Evolutionary conservation across 2,329 filamentous ascomycete species (phyloP).

Genomic region (Xylariomycetidae sp.): DNA sequence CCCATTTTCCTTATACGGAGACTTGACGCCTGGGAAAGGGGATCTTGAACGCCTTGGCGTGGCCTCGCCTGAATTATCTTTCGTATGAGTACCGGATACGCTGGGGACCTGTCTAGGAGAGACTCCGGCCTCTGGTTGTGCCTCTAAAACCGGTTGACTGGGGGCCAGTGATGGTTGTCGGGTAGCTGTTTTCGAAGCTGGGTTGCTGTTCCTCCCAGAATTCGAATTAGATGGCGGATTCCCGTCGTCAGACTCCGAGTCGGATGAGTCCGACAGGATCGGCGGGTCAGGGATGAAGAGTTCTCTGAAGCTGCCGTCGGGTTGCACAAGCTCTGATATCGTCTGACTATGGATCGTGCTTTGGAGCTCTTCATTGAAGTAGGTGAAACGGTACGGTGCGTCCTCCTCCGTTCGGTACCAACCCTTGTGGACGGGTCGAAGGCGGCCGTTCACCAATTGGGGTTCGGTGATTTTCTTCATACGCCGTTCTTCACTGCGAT

Average conservation of each 20-base stretch:
- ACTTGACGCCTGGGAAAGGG: slow-evolving; percentile 16
- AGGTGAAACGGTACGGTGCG: slow-evolving; percentile 89
- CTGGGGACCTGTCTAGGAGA: slow-evolving; percentile 10
- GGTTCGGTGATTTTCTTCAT: slow-evolving; percentile 93
- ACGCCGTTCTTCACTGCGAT: slow-evolving; percentile 71
- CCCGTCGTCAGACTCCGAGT: slow-evolving; percentile 50
- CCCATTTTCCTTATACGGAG: slow-evolving; percentile 17
- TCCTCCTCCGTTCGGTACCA: slow-evolving; percentile 91
- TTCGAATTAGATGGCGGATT: slow-evolving; percentile 34
- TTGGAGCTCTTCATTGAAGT: slow-evolving; percentile 96
- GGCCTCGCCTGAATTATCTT: slow-evolving; percentile 14
- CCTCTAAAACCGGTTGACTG: slow-evolving; percentile 12
- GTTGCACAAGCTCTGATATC: slow-evolving; percentile 86
- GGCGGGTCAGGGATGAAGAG: slow-evolving; percentile 87
- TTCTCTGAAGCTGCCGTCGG: slow-evolving; percentile 75
- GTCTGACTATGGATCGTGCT: slow-evolving; percentile 95
- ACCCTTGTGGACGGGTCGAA: slow-evolving; percentile 70
- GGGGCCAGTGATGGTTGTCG: slow-evolving; percentile 39
- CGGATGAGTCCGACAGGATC: slow-evolving; percentile 64
- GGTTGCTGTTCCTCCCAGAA: slow-evolving; percentile 30
- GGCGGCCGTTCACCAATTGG: slow-evolving; percentile 80
- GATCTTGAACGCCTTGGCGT: slow-evolving; percentile 18
- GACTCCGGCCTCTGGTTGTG: slow-evolving; percentile 8
- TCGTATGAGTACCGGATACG: slow-evolving; percentile 12
- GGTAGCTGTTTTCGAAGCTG: slow-evolving; percentile 34